Base-by-base conservation (phyloP, 2,329 filamentous ascomycete species). In the Daldinia sp. region DNA sequence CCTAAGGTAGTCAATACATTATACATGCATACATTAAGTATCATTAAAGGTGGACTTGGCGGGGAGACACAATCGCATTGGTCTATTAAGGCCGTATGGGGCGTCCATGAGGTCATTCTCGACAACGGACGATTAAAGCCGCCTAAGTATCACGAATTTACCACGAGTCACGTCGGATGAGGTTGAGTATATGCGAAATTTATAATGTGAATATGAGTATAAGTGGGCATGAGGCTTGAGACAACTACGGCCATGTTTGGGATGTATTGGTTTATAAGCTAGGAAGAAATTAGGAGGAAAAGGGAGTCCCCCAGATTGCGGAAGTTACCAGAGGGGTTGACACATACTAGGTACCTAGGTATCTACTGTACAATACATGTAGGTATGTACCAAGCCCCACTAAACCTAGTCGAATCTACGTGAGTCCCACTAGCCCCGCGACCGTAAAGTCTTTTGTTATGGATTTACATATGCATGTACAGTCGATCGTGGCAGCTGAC, bases 381-480 rank as follows among this genome's bases (percentile, higher is more conserved):
- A 23, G 1, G 20, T 23, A 23, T 23, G 20, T 35, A 54, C 51
- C 30, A 28, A 58, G 42, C 56, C 56, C 60, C 48, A 23, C 57
- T 18, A n/a, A 58, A 37, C 35, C 13, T 12, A 41, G 37, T 42
- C 20, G 7, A 28, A 23, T 56, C 53, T 28, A 6, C 13, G 28
- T 54, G 6, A 30, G 18, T 56, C 6, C 68, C 65, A 53, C 68
- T n/a, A 60, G 58, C 68, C 65, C 68, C 65, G 68, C 68, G 58
- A 48, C 54, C 35, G 26, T 13, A 51, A 51, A 51, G 15, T 26
- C 28, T 51, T 51, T 33, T 51, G 46, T 30, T 51, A 51, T 51
- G 46, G 46, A 51, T 33, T 18, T n/a, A 51, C 28, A 51, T 33
- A 51, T 51, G 46, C 46, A 51, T 51, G 46, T 51, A 51, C 13